Evolutionary conservation across 2,329 filamentous ascomycete genomes (phyloP), one percentile per base, ranked within the genome.

Genomic region (Colletotrichum agaves): DNA sequence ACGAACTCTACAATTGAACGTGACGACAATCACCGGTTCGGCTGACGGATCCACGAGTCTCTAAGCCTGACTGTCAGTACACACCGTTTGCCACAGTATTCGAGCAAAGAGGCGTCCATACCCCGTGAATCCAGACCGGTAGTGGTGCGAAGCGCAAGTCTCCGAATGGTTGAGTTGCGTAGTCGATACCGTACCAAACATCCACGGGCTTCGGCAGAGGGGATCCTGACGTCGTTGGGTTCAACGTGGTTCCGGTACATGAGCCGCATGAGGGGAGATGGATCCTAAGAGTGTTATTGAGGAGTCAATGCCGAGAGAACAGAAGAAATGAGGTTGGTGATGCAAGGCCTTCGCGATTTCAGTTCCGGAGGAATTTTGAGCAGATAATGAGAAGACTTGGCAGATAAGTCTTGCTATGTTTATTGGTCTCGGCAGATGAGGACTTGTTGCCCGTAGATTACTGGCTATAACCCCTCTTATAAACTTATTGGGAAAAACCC

Each of bases 11-110:
- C 75, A 75, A 53, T 76, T 72, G 61, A 75, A 75, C 6, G 66
- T 75, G 17, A 76, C 71, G 2, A 75, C 75, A 4, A 74, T 70
- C 2, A 75, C 62, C 15, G 74, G 73, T 12, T 71, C 72, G 7
- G 70, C 64, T 4, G 74, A 75, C 2, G 68, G 67, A 2, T 73
- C 72, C 12, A 72, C 73, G 10, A 67, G 4, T 15, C 63, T 59
- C 52, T 58, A 6, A 19, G 7, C 23, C 4, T 12, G 4, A 5
- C 12, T 7, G 4, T 64, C n/a, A 60, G 27, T 10, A 10, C 21
- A 0, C 11, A n/a, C 21, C 8, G 6, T 15, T 50, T 23, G 17
- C 7, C 17, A 17, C 19, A 37, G 17, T 2, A 23, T 33, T n/a
- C 33, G 23, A 15, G 4, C 13, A 41, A 50, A 35, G n/a, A 58